Evolutionary conservation across 2,329 filamentous ascomycete genomes (phyloP), one percentile per base, ranked within the genome.

Genomic region (Cytospora paraplurivora): DNA sequence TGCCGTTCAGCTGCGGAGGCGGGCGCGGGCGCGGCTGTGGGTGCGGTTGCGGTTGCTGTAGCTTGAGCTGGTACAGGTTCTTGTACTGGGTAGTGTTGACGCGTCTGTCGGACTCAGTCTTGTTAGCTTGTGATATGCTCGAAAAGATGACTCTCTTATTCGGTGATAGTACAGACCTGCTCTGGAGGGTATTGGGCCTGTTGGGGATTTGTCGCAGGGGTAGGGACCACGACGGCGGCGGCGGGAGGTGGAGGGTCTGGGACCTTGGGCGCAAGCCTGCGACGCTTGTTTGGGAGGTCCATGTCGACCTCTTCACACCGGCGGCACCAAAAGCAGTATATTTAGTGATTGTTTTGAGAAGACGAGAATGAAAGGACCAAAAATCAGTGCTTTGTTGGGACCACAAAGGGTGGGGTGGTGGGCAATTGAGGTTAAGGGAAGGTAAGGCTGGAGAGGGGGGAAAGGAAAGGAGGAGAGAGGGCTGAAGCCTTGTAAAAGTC

Each of bases 1-100:
- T 85, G 81, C 68, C 83, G 81, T 69, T 85, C 81, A 62, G 74
- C 71, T 69, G 65, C 63, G 41, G 58, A 52, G 12, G 58, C 44
- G 1, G 44, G 7, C n/a, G 44, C 44, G 44, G 44, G 54, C 2
- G 54, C 8, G n/a, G n/a, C n/a, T n/a, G n/a, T n/a, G n/a, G 44
- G 44, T 47, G 44, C 72, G 32, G 70, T 64, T 7, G 68, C 32
- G 12, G 67, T 67, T 33, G 68, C 17, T 10, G 44, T 3, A 12
- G 44, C 44, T 11, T 7, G n/a, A 12, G 44, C 44, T 11, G n/a
- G n/a, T 47, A 19, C 65, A 13, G 69, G 47, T 34, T 69, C 69
- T 62, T 68, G 59, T 33, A 65, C 63, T 50, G 57, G 47, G 15
- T 66, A 68, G 34, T 66, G 65, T 44, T 61, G 67, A 50, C 65